These are phyloP conservation scores for Lepidium aucheri DNA, from an alignment of 345 rosid genomes.

Conservation along the genomic window DNA sequence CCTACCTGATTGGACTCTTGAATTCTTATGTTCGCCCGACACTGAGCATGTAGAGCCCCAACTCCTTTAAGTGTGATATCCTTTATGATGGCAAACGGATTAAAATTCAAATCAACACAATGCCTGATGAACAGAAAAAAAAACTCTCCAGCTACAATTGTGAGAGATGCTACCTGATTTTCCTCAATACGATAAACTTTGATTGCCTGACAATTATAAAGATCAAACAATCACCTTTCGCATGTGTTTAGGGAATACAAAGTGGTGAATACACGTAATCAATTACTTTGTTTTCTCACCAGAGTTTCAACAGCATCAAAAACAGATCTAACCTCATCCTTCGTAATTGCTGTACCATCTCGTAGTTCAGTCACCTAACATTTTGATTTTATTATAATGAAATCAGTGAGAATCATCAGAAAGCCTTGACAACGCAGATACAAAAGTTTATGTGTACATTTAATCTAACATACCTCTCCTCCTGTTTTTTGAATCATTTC, in stretches of 20 bases:
- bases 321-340: conserved; percentile 43
- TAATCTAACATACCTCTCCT: conserved; percentile 43
- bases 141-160: background rate
- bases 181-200: conserved; percentile 54
- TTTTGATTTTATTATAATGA: background rate
- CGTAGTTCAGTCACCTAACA: conserved; percentile 51
- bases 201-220: conserved; percentile 36
- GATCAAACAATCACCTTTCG: background rate
- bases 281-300: conserved; percentile 31
- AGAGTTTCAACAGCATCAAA: conserved; percentile 65
- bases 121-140: background rate
- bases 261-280: background rate
- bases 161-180: conserved; percentile 47
- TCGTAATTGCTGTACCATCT: conserved; percentile 30
- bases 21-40: conserved; percentile 26
- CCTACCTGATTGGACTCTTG: conserved; percentile 44
- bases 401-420: background rate
- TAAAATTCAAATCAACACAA: background rate
- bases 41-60: conserved; percentile 28
- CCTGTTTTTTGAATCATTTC: conserved; percentile 49
- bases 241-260: background rate
- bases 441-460: background rate
- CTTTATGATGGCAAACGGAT: conserved; percentile 5
- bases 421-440: background rate
- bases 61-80: conserved; percentile 33